phyloP scores from a whole-genome alignment of 805 yeast genomes.

The Starmerella tilneyi region DNA sequence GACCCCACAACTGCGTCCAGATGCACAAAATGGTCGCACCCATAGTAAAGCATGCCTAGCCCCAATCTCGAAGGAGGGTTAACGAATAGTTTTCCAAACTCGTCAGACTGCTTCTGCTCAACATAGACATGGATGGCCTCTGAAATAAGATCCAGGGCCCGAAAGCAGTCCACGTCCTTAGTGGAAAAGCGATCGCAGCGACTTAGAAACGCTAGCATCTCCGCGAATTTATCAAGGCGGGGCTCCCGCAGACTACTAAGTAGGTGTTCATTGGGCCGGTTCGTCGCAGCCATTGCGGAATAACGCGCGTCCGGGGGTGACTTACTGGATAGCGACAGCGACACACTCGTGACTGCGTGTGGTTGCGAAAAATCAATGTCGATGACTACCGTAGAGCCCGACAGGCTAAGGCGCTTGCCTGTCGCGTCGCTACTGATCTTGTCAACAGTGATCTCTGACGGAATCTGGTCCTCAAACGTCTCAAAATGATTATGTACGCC shows the following conservation, averaged over 20 bases:
- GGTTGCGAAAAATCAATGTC: conserved; percentile 27
- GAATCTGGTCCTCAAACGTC: conserved; percentile 31
- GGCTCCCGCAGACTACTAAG: conserved; percentile 27
- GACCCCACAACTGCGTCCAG: conserved; percentile 23
- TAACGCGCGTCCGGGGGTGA: conserved; percentile 18
- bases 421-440: conserved; percentile 15
- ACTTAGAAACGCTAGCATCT: conserved; percentile 29
- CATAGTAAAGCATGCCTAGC: conserved; percentile 30
- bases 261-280: conserved; percentile 26
- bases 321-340: conserved; percentile 27
- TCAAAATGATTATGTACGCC: conserved; percentile 32
- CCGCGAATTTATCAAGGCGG: conserved; percentile 30
- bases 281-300: conserved; percentile 25
- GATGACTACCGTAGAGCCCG: conserved; percentile 33
- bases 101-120: background rate
- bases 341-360: conserved; percentile 24
- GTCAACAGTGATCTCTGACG: background rate
- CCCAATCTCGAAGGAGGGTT: conserved; percentile 29
- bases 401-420: conserved; percentile 32
- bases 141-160: conserved; percentile 29
- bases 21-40: conserved; percentile 19
- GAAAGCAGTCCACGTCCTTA: conserved; percentile 31
- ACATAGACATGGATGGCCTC: conserved; percentile 25
- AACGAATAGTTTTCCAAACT: conserved; percentile 29
- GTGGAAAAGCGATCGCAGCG: conserved; percentile 31